Conservation (phyloP, 306 rosid genomes). For the Bauhinia variegata region DNA sequence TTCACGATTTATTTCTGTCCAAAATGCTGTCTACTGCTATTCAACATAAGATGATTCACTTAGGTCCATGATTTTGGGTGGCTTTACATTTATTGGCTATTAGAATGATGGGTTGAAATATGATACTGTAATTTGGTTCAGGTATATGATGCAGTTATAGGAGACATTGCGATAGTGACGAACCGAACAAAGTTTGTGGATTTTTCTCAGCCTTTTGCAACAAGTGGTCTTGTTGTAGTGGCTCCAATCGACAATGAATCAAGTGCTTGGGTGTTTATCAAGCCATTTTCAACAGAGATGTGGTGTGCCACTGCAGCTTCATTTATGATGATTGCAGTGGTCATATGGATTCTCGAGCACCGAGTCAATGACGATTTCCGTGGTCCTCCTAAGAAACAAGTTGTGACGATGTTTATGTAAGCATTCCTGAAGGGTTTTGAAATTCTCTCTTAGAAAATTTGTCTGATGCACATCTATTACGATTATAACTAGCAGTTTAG, state of each 20-base stretch:
- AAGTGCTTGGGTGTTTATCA: slow-evolving; percentile 87
- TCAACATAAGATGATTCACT: slow-evolving; percentile 17
- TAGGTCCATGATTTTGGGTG: slow-evolving; percentile 22
- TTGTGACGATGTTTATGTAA: slow-evolving; percentile 75
- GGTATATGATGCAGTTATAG: slow-evolving; percentile 90
- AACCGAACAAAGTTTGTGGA: slow-evolving; percentile 81
- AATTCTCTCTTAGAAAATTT: background rate
- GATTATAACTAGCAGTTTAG: background rate
- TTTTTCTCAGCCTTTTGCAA: slow-evolving; percentile 92
- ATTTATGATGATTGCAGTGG: slow-evolving; percentile 71
- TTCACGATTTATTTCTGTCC: slow-evolving; percentile 9
- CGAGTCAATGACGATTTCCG: slow-evolving; percentile 87
- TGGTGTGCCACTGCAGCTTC: slow-evolving; percentile 81
- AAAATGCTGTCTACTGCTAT: background rate
- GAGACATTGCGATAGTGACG: slow-evolving; percentile 90
- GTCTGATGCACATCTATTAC: slow-evolving; percentile 1
- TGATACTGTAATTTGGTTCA: slow-evolving; percentile 40
- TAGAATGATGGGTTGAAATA: slow-evolving; percentile 13
- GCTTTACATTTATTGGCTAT: slow-evolving; percentile 24
- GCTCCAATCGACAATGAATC: slow-evolving; percentile 67
- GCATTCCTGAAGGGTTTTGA: slow-evolving; percentile 32
- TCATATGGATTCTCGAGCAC: slow-evolving; percentile 95
- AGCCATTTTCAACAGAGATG: slow-evolving; percentile 87
- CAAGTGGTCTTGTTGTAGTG: slow-evolving; percentile 87
- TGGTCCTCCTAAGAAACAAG: slow-evolving; percentile 88